Percentiles rank a stretch among this genome's conserved stretches.
These are phyloP conservation scores for Eleusine indica DNA, from an alignment of 176 grass and related monocot species.

Conservation along the genomic window DNA sequence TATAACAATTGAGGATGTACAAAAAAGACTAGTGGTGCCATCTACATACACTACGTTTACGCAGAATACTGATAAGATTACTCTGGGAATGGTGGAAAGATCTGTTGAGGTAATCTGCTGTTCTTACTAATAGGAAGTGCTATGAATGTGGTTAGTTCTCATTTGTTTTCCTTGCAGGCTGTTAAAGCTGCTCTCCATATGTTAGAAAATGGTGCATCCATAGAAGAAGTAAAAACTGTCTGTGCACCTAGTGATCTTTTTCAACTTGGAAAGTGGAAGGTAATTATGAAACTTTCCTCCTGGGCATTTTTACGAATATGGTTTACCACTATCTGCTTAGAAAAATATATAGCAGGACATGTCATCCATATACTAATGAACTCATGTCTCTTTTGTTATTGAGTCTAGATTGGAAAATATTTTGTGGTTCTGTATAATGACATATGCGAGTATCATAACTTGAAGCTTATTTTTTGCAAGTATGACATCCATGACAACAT, in stretches of 20 bases:
- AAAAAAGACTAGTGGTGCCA: constrained; percentile 45
- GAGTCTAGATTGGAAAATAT: constrained; percentile 15
- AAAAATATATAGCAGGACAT: background rate
- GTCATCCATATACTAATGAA: background rate
- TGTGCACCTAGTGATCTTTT: constrained; percentile 59
- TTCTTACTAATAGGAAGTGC: background rate
- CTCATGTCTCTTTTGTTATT: background rate
- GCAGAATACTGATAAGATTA: constrained; percentile 54
- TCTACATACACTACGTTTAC: constrained; percentile 42
- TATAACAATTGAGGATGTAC: constrained; percentile 59
- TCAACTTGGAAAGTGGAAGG: constrained; percentile 67
- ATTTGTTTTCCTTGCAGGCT: constrained; percentile 47
- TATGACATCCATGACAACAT: constrained; percentile 1
- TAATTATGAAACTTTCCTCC: constrained; percentile 32
- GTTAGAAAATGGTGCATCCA: constrained; percentile 52
- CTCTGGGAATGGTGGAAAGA: constrained; percentile 61
- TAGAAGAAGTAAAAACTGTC: constrained; percentile 56
- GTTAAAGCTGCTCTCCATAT: constrained; percentile 56
- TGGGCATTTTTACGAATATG: constrained; percentile 9
- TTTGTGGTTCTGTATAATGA: background rate
- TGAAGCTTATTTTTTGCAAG: background rate
- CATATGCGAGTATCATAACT: background rate
- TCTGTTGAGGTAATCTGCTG: constrained; percentile 63
- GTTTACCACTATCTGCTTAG: background rate
- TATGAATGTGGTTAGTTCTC: constrained; percentile 34